Base-by-base conservation (phyloP, 345 rosid genomes). In the Populus alba region DNA sequence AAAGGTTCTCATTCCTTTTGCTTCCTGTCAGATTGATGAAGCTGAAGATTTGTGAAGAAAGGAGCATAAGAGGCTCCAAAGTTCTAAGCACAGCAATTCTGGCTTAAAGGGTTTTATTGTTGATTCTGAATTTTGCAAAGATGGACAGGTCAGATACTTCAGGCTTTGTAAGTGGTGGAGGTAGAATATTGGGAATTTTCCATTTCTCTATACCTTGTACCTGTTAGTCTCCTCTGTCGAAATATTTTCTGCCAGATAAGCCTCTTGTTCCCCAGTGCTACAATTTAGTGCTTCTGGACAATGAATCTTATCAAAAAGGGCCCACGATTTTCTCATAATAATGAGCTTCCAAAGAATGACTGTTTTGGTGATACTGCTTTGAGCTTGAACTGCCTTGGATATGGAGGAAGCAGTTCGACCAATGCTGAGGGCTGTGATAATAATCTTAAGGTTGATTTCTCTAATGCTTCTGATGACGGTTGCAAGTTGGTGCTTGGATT, bases 91-190 rank as follows among this genome's bases (percentile, higher is more conserved):
- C 75, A 5, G 77, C 79, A 68, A 79, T 71, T 75, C 83, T 83
- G 63, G 74, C 59, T 55, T 43, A 82, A 83, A 77, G 92, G 90
- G 39, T 87, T 89, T 76, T 87, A 41, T 41, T 41, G 15, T 55
- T 70, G 71, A 33, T 47, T 59, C 76, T 43, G 69, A 78, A 59
- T 35, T 63, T 74, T 70, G 22, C 62, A 39, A 81, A 86, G 83
- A 95, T 94, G 95, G 98, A 92, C 87, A 85, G 99, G 70, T 87
- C 89, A 61, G 99, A 93, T 77, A 93, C 93, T 33, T 92, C 95
- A 23, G 99, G 99, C 68, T 93, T 92, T 85, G 95, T 95, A 70
- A 95, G 98, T 74, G 92, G 94, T 78, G 98, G 98, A 78, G 81
- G 85, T 73, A 75, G 76, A 51, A 72, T 81, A 16, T 73, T 81